Conservation (phyloP, 148 eudicot species). For the Silene conica region DNA sequence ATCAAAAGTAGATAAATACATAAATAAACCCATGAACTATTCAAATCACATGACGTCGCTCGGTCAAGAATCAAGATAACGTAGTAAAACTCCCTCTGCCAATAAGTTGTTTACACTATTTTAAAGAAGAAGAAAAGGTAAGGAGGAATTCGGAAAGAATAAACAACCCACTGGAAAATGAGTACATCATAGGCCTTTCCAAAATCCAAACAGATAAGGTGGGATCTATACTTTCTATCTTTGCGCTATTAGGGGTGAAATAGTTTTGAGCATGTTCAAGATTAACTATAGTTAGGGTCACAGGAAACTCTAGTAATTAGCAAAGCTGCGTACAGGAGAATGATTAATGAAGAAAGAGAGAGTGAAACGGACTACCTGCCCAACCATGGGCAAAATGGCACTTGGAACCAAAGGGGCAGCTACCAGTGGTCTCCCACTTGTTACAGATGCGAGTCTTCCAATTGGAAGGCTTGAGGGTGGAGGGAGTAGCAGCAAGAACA, state of each 20-base stretch:
- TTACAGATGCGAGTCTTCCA: constrained; percentile 98
- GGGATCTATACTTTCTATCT: neutral
- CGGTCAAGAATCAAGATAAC: neutral
- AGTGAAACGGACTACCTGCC: constrained; percentile 25
- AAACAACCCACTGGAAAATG: neutral
- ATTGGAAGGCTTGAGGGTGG: constrained; percentile 70
- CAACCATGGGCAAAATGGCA: constrained; percentile 84
- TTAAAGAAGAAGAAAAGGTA: neutral
- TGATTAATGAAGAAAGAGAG: neutral
- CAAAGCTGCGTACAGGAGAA: neutral
- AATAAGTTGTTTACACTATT: neutral
- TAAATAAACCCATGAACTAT: neutral
- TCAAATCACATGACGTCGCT: neutral
- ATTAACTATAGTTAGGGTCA: too few species aligned
- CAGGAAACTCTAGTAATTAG: neutral
- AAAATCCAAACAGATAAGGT: too few species aligned
- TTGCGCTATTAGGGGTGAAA: neutral
- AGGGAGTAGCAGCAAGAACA: constrained; percentile 35
- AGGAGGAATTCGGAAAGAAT: neutral
- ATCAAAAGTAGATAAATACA: too few species aligned
- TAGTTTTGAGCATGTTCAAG: too few species aligned
- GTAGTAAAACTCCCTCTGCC: neutral
- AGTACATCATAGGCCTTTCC: too few species aligned
- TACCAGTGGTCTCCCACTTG: constrained; percentile 94
- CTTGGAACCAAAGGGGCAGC: constrained; percentile 95